Base-by-base conservation (phyloP, 805 yeast genomes). In the Millerozyma acaciae region DNA sequence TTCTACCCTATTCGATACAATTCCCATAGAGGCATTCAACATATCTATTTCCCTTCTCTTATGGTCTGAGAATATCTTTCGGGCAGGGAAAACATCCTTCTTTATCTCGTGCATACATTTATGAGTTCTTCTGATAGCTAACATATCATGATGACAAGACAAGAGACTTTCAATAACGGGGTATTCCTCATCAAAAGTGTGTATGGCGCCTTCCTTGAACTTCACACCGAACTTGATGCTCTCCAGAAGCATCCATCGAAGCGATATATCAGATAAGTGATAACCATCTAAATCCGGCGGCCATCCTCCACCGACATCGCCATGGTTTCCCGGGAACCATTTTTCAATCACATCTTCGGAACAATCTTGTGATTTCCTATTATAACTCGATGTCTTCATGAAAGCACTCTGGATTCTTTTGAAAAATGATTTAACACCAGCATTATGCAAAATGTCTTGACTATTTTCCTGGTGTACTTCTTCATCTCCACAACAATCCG, bases 221-320 rank as follows among this genome's bases (percentile, higher is more conserved):
- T 32, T 21, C 3, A 78, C 69, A 0, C 83, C 84, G 43, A 60
- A 57, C 32, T 62, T 64, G 6, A 71, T 45, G 0, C 83, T 76
- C 47, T 75, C 76, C 4, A 70, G 56, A 8, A 80, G 37, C 51
- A 80, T 74, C 86, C 86, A 80, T 39, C 80, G 61, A 16, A 80
- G 55, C 0, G 85, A 59, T 10, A 77, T 40, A 41, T 75, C 69
- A 0, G 83, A 65, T 10, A 75, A 38, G 15, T 52, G 45, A 26
- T 73, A 69, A 2, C 75, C 75, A 30, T 60, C 48, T 0, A 37
- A 21, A 48, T 74, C 79, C 4, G 62, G 52, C 1, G 62, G 51
- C 80, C 83, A 79, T 0, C 83, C 83, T 3, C 86, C 86, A 2
- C 87, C 87, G 44, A 76, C 57, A 52, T 80, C 86, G 7, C 80